Evolutionary conservation across 1,139 yeast genomes (phyloP).

Genomic region (Zhuliangozyma blackwelliae): DNA sequence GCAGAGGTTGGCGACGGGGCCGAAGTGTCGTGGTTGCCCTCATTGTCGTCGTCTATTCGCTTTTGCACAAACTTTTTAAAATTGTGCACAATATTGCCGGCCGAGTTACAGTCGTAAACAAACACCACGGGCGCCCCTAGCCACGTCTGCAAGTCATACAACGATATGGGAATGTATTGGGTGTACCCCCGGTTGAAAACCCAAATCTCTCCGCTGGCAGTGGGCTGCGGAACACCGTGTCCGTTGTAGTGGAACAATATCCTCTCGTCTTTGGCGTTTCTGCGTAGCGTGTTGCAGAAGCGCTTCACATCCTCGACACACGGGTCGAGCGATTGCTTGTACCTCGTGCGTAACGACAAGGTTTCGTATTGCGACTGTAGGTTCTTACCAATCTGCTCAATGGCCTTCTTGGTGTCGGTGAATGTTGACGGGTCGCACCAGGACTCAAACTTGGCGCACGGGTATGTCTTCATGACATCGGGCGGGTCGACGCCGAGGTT

Average conservation of each 20-base stretch:
- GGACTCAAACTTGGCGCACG: conserved; percentile 88
- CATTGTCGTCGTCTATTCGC: conserved; percentile 82
- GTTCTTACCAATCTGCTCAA: conserved; percentile 86
- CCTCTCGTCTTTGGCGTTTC: conserved; percentile 89
- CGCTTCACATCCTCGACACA: conserved; percentile 94
- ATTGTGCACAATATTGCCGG: conserved; percentile 89
- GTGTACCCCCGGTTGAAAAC: conserved; percentile 96
- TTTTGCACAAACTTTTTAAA: conserved; percentile 89
- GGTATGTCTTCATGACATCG: conserved; percentile 88
- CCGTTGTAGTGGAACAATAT: conserved; percentile 94
- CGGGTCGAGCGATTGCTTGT: conserved; percentile 89
- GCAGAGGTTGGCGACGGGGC: conserved; percentile 67
- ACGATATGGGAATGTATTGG: conserved; percentile 91
- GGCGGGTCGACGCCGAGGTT: conserved; percentile 98
- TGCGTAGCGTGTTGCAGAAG: conserved; percentile 80
- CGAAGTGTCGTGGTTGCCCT: conserved; percentile 60
- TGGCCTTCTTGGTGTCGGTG: conserved; percentile 85
- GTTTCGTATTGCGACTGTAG: conserved; percentile 88
- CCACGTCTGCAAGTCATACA: conserved; percentile 94
- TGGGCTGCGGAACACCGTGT: conserved; percentile 98
- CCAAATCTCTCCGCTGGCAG: conserved; percentile 98
- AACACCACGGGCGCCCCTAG: conserved; percentile 95
- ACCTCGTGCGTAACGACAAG: conserved; percentile 78
- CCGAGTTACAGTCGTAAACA: conserved; percentile 92
- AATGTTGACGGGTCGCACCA: conserved; percentile 90